phyloP scores from a whole-genome alignment of 2,329 filamentous ascomycete species.

The Lanzia echinophila region DNA sequence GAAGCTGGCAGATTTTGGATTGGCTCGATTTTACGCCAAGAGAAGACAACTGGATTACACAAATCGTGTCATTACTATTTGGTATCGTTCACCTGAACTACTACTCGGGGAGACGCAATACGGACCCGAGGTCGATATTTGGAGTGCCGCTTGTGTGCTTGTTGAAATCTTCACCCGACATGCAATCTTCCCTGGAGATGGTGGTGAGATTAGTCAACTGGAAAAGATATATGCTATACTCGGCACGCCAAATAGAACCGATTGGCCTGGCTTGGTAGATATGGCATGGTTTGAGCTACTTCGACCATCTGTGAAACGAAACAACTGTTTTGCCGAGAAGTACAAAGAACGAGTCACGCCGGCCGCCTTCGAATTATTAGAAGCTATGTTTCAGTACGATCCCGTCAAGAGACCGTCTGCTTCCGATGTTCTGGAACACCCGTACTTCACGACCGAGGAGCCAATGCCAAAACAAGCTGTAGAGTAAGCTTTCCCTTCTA shows the following conservation, averaged over 20 bases:
- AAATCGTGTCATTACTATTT: conserved; percentile 97
- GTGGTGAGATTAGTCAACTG: conserved; percentile 89
- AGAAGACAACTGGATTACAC: conserved; percentile 90
- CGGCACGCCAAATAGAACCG: conserved; percentile 74
- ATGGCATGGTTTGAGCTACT: conserved; percentile 97
- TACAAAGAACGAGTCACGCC: conserved; percentile 73
- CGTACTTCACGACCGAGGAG: conserved; percentile 81
- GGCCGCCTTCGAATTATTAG: conserved; percentile 75
- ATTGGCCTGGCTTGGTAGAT: conserved; percentile 87
- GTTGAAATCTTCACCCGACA: conserved; percentile 93
- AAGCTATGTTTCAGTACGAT: conserved; percentile 84
- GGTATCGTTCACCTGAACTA: conserved; percentile 91
- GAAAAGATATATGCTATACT: conserved; percentile 94
- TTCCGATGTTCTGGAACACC: conserved; percentile 74
- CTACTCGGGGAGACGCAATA: conserved; percentile 86
- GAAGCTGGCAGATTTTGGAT: conserved; percentile 92
- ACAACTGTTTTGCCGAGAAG: conserved; percentile 72
- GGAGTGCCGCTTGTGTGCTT: conserved; percentile 95
- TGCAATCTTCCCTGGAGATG: conserved; percentile 92
- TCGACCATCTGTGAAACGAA: conserved; percentile 65
- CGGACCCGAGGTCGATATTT: conserved; percentile 84
- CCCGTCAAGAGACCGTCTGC: conserved; percentile 77
- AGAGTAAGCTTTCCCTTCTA: conserved; percentile 54
- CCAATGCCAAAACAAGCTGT: conserved; percentile 69
- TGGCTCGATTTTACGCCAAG: conserved; percentile 95